Conservation (phyloP, 768 basidiomycete genomes). For the Mycena belliarum region DNA sequence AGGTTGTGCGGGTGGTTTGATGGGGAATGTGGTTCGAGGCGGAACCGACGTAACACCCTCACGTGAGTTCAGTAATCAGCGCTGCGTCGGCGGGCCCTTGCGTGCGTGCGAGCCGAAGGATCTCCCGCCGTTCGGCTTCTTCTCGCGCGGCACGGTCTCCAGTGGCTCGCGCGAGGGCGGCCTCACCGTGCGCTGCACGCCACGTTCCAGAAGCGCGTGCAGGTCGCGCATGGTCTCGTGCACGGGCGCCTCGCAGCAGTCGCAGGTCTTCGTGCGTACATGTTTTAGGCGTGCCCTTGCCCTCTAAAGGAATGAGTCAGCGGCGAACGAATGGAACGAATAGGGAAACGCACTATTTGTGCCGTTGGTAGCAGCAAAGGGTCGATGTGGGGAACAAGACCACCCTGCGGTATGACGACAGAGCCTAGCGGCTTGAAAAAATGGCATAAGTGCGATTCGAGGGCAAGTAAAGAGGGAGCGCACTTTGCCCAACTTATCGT, state of each 20-base stretch:
- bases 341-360: background rate
- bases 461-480: background rate
- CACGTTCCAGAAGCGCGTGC: constrained; percentile 35
- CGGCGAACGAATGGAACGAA: background rate
- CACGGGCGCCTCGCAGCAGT: constrained; percentile 44
- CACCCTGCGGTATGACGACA: constrained; percentile 16
- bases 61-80: too few relatives aligned
- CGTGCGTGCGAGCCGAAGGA: constrained; percentile 47
- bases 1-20: too few relatives aligned
- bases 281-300: constrained; percentile 56
- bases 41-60: too few relatives aligned
- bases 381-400: constrained; percentile 5
- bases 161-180: constrained; percentile 53
- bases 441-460: background rate
- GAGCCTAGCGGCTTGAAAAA: constrained; percentile 7
- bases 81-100: constrained; percentile 67
- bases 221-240: constrained; percentile 32
- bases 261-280: constrained; percentile 38
- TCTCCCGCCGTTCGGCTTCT: constrained; percentile 65
- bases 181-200: constrained; percentile 40
- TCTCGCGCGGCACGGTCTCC: constrained; percentile 56
- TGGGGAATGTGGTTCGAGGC: too few relatives aligned
- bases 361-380: background rate
- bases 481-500: constrained; percentile 51
- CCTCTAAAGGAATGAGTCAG: background rate